Conservation (phyloP, 176 grass and related monocot species). For the Coix lacrymajobi region DNA sequence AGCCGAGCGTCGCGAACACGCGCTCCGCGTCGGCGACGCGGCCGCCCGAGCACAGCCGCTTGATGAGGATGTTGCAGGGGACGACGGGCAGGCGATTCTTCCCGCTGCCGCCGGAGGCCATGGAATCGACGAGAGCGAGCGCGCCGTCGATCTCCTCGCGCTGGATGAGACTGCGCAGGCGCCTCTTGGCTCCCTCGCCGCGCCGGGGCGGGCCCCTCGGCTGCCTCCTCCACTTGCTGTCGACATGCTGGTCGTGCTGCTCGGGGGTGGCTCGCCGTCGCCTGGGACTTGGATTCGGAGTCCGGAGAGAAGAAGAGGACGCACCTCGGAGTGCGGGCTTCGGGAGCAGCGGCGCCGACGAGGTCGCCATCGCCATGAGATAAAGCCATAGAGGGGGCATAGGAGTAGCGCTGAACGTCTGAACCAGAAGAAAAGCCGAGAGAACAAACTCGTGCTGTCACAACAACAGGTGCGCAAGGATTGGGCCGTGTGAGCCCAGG, state of each 20-base stretch:
- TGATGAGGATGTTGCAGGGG: constrained; percentile 60
- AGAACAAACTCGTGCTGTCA: background rate
- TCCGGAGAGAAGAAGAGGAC: background rate
- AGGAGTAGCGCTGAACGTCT: constrained; percentile 5
- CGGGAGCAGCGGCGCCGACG: constrained; percentile 28
- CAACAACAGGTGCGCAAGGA: background rate
- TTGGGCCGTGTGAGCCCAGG: background rate
- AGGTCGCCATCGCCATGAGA: constrained; percentile 26
- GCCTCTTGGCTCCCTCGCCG: constrained; percentile 9
- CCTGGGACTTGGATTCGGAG: background rate
- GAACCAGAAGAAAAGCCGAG: background rate
- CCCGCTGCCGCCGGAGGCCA: background rate
- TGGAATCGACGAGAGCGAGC: constrained; percentile 19
- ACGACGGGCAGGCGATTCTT: constrained; percentile 13
- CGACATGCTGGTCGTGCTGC: background rate
- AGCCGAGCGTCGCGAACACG: constrained; percentile 31
- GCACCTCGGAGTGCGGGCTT: constrained; percentile 2
- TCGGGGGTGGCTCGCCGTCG: background rate
- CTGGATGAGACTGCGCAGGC: constrained; percentile 38
- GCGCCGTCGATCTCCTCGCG: constrained; percentile 27
- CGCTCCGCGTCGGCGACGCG: constrained; percentile 32
- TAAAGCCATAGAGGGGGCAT: background rate
- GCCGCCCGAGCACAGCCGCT: constrained; percentile 48
- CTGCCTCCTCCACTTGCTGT: background rate
- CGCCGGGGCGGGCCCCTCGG: background rate